Percentiles rank a stretch among this genome's conserved stretches.
These are phyloP conservation scores for Sherardia arvensis DNA, from an alignment of 257 asterid genomes.

Conservation along the genomic window DNA sequence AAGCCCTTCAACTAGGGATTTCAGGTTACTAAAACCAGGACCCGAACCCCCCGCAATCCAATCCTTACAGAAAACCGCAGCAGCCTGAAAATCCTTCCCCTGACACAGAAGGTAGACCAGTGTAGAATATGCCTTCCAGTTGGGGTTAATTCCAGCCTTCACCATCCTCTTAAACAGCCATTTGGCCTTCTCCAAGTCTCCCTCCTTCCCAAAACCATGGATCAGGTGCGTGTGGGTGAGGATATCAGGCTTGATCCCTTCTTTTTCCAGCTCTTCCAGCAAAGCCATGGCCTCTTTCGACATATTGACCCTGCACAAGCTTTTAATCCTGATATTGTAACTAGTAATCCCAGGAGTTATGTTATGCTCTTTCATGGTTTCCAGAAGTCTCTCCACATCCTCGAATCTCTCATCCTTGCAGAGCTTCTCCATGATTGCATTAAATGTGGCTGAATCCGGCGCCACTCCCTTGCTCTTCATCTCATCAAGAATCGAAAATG, in stretches of 20 bases:
- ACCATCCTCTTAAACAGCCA: conserved; percentile 48
- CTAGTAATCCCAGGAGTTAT: conserved; percentile 38
- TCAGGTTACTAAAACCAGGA: conserved; percentile 56
- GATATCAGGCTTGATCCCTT: conserved; percentile 46
- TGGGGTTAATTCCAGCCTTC: conserved; percentile 31
- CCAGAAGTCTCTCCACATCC: conserved; percentile 58
- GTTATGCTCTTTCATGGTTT: conserved; percentile 43
- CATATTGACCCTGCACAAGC: conserved; percentile 64
- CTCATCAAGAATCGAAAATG: conserved; percentile 56
- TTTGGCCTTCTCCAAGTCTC: conserved; percentile 49
- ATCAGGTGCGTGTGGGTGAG: conserved; percentile 51
- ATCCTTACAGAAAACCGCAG: conserved; percentile 35
- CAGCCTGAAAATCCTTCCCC: conserved; percentile 52
- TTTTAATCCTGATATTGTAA: conserved; percentile 56
- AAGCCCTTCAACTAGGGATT: conserved; percentile 57
- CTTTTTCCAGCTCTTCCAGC: conserved; percentile 43
- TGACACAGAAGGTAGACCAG: conserved; percentile 48
- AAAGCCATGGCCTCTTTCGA: conserved; percentile 68
- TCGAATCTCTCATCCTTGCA: conserved; percentile 49
- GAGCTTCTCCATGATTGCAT: conserved; percentile 47
- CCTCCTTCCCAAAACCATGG: conserved; percentile 61
- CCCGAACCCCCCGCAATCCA: conserved; percentile 54
- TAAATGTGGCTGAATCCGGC: conserved; percentile 46
- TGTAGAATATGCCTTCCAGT: conserved; percentile 48
- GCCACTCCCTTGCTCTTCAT: conserved; percentile 55